Conservation (phyloP, 495 filamentous ascomycete genomes). For the Aeminium ludgeri region DNA sequence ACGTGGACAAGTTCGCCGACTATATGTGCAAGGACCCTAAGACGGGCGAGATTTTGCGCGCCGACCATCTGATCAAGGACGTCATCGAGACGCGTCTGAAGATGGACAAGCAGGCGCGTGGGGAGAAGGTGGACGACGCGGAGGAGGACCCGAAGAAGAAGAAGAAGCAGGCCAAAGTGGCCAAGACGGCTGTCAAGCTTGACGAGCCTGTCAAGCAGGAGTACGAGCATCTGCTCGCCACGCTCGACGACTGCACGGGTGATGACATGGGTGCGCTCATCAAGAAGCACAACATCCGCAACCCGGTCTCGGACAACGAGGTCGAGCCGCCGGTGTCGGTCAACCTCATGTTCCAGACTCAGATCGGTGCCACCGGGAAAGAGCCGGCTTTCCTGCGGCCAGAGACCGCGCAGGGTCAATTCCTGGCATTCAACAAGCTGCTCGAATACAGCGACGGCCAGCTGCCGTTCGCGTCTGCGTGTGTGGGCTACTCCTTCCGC, state of each 20-base stretch:
- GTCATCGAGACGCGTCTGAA: conserved; percentile 70
- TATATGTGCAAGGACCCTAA: conserved; percentile 99
- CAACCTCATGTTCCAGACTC: conserved; percentile 63
- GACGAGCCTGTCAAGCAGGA: conserved; percentile 47
- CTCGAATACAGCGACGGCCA: conserved; percentile 58
- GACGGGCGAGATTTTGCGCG: conserved; percentile 87
- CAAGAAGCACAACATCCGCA: conserved; percentile 47
- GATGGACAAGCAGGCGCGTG: conserved; percentile 34
- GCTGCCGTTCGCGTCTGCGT: conserved; percentile 65
- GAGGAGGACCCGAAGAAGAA: conserved; percentile 36
- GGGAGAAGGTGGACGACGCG: conserved; percentile 41
- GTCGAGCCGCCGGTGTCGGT: conserved; percentile 48
- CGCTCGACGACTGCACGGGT: conserved; percentile 53
- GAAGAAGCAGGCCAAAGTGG: conserved; percentile 38
- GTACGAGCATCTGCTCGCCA: conserved; percentile 52
- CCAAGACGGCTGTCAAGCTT: conserved; percentile 43
- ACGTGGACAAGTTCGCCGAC: conserved; percentile 95
- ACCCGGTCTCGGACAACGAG: conserved; percentile 42
- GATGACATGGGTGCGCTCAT: conserved; percentile 51
- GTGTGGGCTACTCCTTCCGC: conserved; percentile 59
- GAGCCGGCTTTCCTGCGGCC: conserved; percentile 47
- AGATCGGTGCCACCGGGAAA: conserved; percentile 50
- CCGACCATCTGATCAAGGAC: conserved; percentile 91
- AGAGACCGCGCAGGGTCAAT: conserved; percentile 59
- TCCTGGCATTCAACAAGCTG: conserved; percentile 58